Base-by-base conservation (phyloP, 208 protist species). In the Herpetomonas samuelpessoai region DNA sequence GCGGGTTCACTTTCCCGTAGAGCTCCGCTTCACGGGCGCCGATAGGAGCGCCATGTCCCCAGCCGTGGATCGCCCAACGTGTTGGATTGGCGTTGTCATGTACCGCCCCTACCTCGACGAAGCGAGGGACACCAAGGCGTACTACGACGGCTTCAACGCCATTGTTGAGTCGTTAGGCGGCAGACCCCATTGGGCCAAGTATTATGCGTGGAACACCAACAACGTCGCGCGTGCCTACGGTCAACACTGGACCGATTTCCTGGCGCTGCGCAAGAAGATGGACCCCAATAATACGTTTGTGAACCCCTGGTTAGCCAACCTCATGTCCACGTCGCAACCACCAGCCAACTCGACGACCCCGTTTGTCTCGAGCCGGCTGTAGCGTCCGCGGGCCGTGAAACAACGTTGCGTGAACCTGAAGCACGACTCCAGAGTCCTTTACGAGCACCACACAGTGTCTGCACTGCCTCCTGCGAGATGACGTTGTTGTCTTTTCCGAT, bases 21-120 rank as follows among this genome's bases (percentile, higher is more conserved):
- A 93, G 51, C 86, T 93, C 35, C 75, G 87, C 59, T 93, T 93
- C 62, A 75, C 71, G 0, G 74, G 68, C 22, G 56, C 67, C 0
- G 87, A 93, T 49, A 45, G 35, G 38, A 78, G 76, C 2, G 76
- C 72, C 58, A 62, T 94, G 63, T 88, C 79, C 1, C 87, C 87
- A 0, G 74, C 74, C 0, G 57, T 70, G 35, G 81, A 76, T 2
- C 74, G 83, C 10, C 55, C 62, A 9, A 91, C 79, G 30, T 94
- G 87, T 64, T 94, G 84, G 81, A 80, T 94, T 38, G 87, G 87
- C 9, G 74, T 90, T n/a, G 81, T 94, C 25, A 94, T 94, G 84
- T 94, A 94, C 75, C 66, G 72, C 14, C 86, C 81, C 2, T 68
- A 74, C 27, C 57, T 60, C 7, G 49, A 41, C 18, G 65, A 88